Evolutionary conservation across 2,329 filamentous ascomycete genomes (phyloP), one percentile per base, ranked within the genome.

Genomic region (Cordyceps militaris): DNA sequence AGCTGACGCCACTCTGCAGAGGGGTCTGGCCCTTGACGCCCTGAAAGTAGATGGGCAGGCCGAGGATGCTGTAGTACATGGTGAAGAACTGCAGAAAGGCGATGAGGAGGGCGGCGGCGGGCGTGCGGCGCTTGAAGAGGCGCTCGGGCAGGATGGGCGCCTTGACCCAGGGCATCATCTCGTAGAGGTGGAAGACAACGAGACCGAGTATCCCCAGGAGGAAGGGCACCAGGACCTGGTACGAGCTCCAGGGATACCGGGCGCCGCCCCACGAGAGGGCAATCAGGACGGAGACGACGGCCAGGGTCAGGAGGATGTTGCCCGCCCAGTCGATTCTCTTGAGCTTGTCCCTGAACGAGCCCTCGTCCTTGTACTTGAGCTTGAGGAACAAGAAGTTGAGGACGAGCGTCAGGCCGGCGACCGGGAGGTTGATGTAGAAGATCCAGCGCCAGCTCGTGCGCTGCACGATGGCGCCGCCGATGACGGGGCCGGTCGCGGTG

Each of bases 401-500:
- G 0, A 63, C 61, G 8, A 67, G 40, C 1, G 64, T 58, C 10
- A 59, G 57, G 11, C 60, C 66, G 23, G 63, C 61, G 19, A 69
- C 61, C 21, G 66, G 67, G 23, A 75, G 62, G 59, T 73, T 73
- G 36, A 76, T 60, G 55, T 71, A 76, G 56, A 80, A 79, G 32
- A 72, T 65, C 69, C 71, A 76, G 7, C 71, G 65, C 73, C 73
- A 77, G 7, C 64, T 64, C 7, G 56, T 55, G 5, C 56, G 59
- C 24, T 64, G n/a, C 19, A 51, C 60, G 47, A 63, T 36, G 42
- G 44, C 55, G 40, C 63, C 63, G 1, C 63, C 69, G 7, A 70
- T 42, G 4, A 71, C 62, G 1, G 68, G 65, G 0, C 65, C 71
- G 5, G 68, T 49, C 0, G 63, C 61, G 9, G 64, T 65, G 0